Conservation (phyloP, 176 grass and related monocot genomes). For the Oryza glaberrima region DNA sequence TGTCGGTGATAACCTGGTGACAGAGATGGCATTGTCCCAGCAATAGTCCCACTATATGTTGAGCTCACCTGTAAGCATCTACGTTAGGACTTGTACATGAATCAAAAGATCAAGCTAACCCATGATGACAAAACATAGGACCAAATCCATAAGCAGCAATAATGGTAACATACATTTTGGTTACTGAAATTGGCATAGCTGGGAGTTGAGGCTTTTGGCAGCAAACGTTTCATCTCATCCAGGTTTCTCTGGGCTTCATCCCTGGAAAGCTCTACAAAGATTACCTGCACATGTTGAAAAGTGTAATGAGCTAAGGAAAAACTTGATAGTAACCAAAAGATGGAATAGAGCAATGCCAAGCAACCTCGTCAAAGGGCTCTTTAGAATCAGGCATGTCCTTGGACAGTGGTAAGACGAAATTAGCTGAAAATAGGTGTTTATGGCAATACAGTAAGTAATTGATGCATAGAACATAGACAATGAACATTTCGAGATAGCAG, state of each 20-base stretch:
- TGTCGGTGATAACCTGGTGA: constrained; percentile 18
- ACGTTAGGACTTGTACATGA: neutral
- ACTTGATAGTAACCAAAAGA: constrained; percentile 18
- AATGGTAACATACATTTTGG: constrained; percentile 34
- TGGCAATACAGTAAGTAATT: neutral
- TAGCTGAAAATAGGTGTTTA: constrained; percentile 49
- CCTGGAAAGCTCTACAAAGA: constrained; percentile 66
- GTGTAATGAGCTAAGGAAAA: constrained; percentile 17
- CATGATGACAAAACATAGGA: constrained; percentile 1
- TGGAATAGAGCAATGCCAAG: neutral
- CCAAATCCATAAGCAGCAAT: neutral
- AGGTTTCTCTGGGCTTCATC: constrained; percentile 59
- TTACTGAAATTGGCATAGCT: constrained; percentile 31
- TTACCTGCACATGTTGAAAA: constrained; percentile 45
- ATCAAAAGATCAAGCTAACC: neutral
- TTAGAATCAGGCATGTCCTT: constrained; percentile 61
- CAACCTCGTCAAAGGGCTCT: constrained; percentile 70
- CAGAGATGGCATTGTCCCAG: constrained; percentile 3
- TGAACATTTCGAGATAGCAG: neutral
- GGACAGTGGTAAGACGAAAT: constrained; percentile 61
- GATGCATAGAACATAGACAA: neutral
- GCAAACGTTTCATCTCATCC: constrained; percentile 46
- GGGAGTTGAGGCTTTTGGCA: constrained; percentile 32
- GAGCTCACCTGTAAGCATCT: constrained; percentile 43
- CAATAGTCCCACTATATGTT: constrained; percentile 27